Base-by-base conservation (phyloP, 2,329 filamentous ascomycete species). In the Penicillium thymicola region DNA sequence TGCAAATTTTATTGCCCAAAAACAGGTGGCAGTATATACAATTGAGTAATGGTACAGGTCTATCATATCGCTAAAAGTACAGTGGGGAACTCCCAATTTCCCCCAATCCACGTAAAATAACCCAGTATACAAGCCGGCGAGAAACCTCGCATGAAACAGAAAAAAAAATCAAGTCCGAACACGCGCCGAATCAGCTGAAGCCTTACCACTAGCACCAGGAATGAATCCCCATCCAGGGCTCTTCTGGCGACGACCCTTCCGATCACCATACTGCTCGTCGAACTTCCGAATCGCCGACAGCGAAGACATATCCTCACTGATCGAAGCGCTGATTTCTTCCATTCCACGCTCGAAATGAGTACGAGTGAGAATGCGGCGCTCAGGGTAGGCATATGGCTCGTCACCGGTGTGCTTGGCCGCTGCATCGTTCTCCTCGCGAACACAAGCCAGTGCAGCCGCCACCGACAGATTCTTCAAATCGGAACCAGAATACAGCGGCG, bases 221-320 rank as follows among this genome's bases (percentile, higher is more conserved):
- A 68, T 71, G 65, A 84, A 84, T 4, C 82, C 82, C 72, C 79
- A 81, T 0, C 76, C 76, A 10, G 72, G 64, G 27, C 73, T 85
- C 73, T 83, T 86, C 70, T 83, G 85, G 69, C 84, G 82, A 64
- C 84, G 83, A 1, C 82, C 84, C 68, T 85, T 88, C 36, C 88
- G 83, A 70, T 96, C 92, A 27, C 94, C 93, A 72, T 92, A 99
- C 72, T 93, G 89, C 76, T 96, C 90, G 70, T 99, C 94, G 69
- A 97, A 99, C 75, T 95, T 95, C 66, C 90, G 84, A 67, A 99
- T 96, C 13, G 90, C 89, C 62, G 85, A 85, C 60, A 99, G 78
- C 32, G 86, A 90, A 47, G 85, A 81, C 93, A 97, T 97, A 68
- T 99, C 92, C 73, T 97, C 93, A 66, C 86, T 92, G 63, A 97